These are phyloP conservation scores for Arctostaphylos glauca DNA, from an alignment of 148 eudicot genomes.

Conservation along the genomic window DNA sequence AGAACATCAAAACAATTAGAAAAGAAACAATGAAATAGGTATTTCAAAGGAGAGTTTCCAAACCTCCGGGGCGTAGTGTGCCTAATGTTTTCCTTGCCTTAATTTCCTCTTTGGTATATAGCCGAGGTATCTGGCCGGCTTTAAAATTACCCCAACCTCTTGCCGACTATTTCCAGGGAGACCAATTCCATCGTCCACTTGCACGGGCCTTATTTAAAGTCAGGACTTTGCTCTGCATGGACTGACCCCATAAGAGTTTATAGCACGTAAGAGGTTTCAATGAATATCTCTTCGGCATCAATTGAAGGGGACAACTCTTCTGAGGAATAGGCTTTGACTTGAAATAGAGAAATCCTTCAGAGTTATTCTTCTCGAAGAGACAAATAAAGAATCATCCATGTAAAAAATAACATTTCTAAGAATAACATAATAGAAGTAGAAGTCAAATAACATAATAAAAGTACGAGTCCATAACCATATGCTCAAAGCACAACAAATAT, in stretches of 20 bases:
- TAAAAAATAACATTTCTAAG: not conserved
- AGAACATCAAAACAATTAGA: constrained; percentile 26
- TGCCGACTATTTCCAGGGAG: no score
- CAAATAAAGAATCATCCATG: not conserved
- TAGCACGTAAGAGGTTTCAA: constrained; percentile 21
- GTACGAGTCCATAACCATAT: not conserved
- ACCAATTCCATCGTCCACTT: no score
- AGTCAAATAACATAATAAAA: no score
- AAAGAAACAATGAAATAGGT: not conserved
- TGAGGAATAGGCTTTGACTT: constrained; percentile 64
- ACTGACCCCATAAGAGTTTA: no score
- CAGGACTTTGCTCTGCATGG: no score
- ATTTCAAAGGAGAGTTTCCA: constrained; percentile 4
- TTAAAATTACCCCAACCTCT: no score
- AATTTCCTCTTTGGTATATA: constrained; percentile 59
- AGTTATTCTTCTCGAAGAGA: constrained; percentile 42
- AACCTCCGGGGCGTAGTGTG: not conserved
- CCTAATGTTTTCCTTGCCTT: constrained; percentile 41
- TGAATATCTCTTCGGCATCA: constrained; percentile 65
- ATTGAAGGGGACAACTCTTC: constrained; percentile 53
- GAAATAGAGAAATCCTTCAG: constrained; percentile 55
- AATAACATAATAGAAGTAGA: not conserved
- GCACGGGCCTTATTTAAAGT: no score
- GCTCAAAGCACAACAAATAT: not conserved
- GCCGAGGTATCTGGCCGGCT: no score